Percentiles rank a stretch among this genome's conserved stretches.
Conservation (phyloP, 192 early-diverging fungal genomes). For the Gonapodya sp. region DNA sequence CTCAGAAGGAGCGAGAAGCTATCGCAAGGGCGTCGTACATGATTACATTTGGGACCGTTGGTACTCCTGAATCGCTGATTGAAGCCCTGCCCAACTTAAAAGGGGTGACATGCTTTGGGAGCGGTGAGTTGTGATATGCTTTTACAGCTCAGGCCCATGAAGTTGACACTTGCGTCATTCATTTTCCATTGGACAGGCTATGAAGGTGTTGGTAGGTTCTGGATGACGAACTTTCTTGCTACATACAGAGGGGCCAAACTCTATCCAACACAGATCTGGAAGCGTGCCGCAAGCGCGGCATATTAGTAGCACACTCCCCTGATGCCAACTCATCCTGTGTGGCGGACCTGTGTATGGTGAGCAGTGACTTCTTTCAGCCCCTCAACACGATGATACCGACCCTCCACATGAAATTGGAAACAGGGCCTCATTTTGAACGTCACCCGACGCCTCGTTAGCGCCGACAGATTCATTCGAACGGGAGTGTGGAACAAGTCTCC, state of each 20-base stretch:
- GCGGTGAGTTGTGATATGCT: not conserved
- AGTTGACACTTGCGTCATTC: no score
- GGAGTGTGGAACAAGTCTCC: not conserved
- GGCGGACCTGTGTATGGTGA: constrained; percentile 6
- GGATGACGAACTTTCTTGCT: no score
- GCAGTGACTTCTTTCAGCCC: no score
- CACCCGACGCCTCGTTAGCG: not conserved
- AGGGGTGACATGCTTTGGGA: not conserved
- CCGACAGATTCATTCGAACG: not conserved
- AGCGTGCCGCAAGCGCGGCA: constrained; percentile 6
- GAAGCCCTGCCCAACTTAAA: not conserved
- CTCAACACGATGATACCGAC: no score
- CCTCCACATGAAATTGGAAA: no score
- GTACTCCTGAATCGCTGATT: not conserved
- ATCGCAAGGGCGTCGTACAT: not conserved
- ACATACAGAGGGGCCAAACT: no score
- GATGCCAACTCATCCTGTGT: constrained; percentile 9
- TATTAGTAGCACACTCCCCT: not conserved
- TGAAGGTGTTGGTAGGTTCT: no score
- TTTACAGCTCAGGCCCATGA: no score
- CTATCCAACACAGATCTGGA: not conserved
- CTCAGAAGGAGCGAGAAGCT: not conserved
- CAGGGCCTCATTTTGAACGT: not conserved
- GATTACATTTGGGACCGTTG: not conserved
- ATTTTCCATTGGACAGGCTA: no score